Conservation (phyloP, 345 rosid species). For the Eucalyptus cloeziana region DNA sequence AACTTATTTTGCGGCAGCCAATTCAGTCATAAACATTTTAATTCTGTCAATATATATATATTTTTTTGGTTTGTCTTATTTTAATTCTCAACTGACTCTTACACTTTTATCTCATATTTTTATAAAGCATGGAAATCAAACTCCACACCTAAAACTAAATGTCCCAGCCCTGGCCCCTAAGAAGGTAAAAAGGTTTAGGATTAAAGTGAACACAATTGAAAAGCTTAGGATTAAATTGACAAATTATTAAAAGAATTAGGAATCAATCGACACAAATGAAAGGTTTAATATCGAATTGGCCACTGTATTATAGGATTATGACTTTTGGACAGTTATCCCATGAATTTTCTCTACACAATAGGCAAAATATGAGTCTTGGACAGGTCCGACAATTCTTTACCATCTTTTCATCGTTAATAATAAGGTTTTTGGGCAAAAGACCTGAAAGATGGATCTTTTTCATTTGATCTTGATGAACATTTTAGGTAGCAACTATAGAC, state of each 20-base stretch:
- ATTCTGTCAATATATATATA: accelerated
- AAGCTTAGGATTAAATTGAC: too few relatives aligned
- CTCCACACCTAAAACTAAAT: too few relatives aligned
- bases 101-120: too few relatives aligned
- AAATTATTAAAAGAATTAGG: too few relatives aligned
- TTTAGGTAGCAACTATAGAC: background rate
- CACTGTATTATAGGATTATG: too few relatives aligned
- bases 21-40: too few relatives aligned
- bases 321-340: background rate
- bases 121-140: too few relatives aligned
- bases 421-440: background rate
- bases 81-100: too few relatives aligned
- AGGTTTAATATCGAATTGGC: too few relatives aligned
- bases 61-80: too few relatives aligned
- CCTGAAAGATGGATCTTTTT: background rate
- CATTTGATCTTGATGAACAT: background rate
- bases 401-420: background rate
- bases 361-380: background rate
- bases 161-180: too few relatives aligned
- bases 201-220: background rate
- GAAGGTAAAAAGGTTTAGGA: background rate
- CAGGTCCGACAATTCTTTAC: background rate
- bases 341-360: background rate
- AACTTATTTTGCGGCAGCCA: accelerated
- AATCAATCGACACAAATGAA: too few relatives aligned